Evolutionary conservation across 73 alveolate species (phyloP), one percentile per base, ranked within the genome.

Genomic region (Uronychia binucleata): DNA sequence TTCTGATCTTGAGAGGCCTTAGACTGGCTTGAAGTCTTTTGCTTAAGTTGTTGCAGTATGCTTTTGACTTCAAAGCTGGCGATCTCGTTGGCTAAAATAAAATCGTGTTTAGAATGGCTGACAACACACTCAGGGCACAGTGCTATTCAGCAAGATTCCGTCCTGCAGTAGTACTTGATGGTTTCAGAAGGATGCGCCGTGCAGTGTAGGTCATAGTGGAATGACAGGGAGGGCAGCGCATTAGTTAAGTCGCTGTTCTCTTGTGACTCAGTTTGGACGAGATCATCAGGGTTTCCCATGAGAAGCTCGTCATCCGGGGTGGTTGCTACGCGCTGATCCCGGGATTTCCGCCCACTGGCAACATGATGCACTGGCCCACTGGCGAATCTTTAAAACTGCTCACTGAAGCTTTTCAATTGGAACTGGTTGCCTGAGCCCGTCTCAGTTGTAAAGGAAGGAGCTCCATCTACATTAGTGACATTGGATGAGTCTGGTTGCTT

Each of bases 51-150:
- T 75, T 77, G 35, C 31, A 85, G 78, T 27, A 74, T 29, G 57
- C 77, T n/a, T 29, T 46, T 77, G 1, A 85, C 91, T 34, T 85
- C 91, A 46, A 77, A 85, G 0, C 85, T 84, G 25, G 91, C 91
- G 26, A 83, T 77, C 30, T 85, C 91, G 31, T 85, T 84, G 11
- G 91, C 91, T n/a, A 77, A 77, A 25, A 85, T 77, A 77, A 85
- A 85, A 77, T 85, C 91, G 33, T 85, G 91, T 59, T 85, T 85
- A 1, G 91, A 85, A 74, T 85, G 91, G 58, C 77, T 80, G 26
- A 85, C 86, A 0, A 85, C 91, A 58, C 91, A 85, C 29, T 85
- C 86, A 28, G 91, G 86, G 59, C 91, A 85, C 29, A 85, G 86
- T 8, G 85, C 86, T 27, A 35, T 79, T n/a, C 86, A 0, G 67